A percentile compares a stretch with the other conserved stretches of the same genome.
Conservation (phyloP, 2,329 filamentous ascomycete genomes). For the Aspergillus sp. region DNA sequence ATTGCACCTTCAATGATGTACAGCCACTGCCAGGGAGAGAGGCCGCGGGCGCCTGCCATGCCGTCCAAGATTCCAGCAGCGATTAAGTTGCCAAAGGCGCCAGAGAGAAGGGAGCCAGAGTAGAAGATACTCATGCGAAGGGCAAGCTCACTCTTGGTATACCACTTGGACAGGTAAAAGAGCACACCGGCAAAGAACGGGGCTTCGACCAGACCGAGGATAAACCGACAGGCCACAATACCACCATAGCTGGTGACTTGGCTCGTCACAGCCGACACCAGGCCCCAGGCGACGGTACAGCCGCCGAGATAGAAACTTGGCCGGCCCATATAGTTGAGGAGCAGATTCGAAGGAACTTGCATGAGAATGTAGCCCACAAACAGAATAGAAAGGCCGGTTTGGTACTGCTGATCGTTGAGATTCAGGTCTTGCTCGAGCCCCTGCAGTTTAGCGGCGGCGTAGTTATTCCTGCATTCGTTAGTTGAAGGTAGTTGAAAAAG, state of each 20-base stretch:
- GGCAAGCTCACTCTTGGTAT: constrained; percentile 57
- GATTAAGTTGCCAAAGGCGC: constrained; percentile 59
- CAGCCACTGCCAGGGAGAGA: constrained; percentile 47
- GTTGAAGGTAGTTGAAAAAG: neutral
- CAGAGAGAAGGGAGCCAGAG: constrained; percentile 55
- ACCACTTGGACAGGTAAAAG: constrained; percentile 57
- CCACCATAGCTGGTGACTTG: constrained; percentile 48
- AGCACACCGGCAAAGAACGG: constrained; percentile 53
- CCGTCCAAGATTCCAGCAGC: constrained; percentile 56
- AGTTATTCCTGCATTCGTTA: constrained; percentile 46
- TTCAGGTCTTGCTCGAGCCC: constrained; percentile 45
- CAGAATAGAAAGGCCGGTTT: constrained; percentile 49
- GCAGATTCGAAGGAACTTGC: constrained; percentile 53
- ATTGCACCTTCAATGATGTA: constrained; percentile 47
- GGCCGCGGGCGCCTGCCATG: constrained; percentile 38
- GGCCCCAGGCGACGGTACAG: constrained; percentile 51
- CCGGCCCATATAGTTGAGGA: constrained; percentile 49
- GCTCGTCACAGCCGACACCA: constrained; percentile 51
- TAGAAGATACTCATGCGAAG: constrained; percentile 59
- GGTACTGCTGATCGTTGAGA: constrained; percentile 42
- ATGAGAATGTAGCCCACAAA: constrained; percentile 52
- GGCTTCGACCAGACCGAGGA: constrained; percentile 53
- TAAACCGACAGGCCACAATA: constrained; percentile 51
- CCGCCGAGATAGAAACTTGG: constrained; percentile 51
- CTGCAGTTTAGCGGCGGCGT: constrained; percentile 50